phyloP scores from a whole-genome alignment of 2,329 filamentous ascomycete species.

The Cryphonectria naterciae region DNA sequence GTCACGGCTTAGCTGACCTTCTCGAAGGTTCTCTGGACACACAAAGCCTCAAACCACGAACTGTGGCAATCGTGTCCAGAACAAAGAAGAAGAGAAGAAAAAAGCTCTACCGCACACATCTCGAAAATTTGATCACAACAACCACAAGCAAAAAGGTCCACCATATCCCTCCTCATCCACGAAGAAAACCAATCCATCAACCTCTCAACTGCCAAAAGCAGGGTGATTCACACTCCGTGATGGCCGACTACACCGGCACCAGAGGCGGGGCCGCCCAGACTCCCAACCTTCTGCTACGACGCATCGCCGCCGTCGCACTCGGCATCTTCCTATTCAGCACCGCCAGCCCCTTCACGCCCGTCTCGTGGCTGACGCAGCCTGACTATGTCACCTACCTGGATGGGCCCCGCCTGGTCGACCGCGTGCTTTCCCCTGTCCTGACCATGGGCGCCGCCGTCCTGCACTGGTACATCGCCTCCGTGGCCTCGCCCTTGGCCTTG shows the following conservation, averaged over 20 bases:
- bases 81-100: too few species aligned
- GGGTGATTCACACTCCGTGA: background rate
- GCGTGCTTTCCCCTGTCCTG: conserved; percentile 24
- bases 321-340: conserved; percentile 22
- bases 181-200: background rate
- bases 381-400: conserved; percentile 25
- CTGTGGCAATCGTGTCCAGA: background rate
- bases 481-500: conserved; percentile 18
- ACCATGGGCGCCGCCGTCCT: conserved; percentile 23
- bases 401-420: conserved; percentile 25
- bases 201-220: background rate
- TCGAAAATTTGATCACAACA: background rate
- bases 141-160: background rate
- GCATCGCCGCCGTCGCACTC: conserved; percentile 22
- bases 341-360: conserved; percentile 18
- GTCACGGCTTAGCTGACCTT: background rate
- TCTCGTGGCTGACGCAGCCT: conserved; percentile 27
- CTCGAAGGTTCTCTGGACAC: conserved; percentile 1
- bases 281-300: conserved; percentile 21
- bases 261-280: background rate
- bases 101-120: background rate
- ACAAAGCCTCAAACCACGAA: background rate
- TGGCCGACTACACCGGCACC: conserved; percentile 16
- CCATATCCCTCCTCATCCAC: too few species aligned
- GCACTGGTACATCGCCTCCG: conserved; percentile 28